Base-by-base conservation (phyloP, 371 early-diverging fungal genomes). In the Rhizomucor pusillus region DNA sequence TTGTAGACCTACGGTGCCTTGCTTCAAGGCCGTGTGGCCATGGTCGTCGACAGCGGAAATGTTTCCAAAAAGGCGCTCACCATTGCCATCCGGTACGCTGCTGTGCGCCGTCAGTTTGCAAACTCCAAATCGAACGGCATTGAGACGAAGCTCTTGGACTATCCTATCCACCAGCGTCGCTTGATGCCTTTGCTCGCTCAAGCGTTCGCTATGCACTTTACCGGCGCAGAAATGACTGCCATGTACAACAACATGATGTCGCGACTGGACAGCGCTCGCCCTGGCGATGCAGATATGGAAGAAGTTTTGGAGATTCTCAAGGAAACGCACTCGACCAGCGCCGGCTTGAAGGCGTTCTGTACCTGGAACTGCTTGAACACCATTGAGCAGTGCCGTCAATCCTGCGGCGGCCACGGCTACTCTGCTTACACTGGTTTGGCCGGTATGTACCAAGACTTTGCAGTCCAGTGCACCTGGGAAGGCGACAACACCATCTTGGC, bases 311-410 rank as follows among this genome's bases (percentile, higher is more conserved):
- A 87, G 43, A 74, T 79, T 35, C 79, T 95, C 58, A 94, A 93
- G 80, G 94, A 93, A 69, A 89, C 93, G 3, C 95, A 95, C 62
- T 89, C 93, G 7, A 94, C 95, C 48, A 85, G 86, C 50, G 93
- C 94, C 14, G 95, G 95, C 40, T 80, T 95, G 55, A 95, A 95
- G 76, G 93, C 94, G n/a, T 93, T 93, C 64, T 92, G 94, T 72
- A 95, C 95, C 5, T 94, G 94, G 92, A 88, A 84, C 60, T 86
- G 88, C 46, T 77, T 94, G 36, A 85, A 80, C 61, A 91, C 88
- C 34, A 93, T 92, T 50, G 94, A 95, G 68, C 88, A 91, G 57
- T 93, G 93, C 67, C 83, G 95, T 24, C 94, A 94, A 75, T 76
- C 93, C 9, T 81, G 91, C 54, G 95, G 95, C 56, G 91, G 95